These are phyloP conservation scores for Emmonsiellopsis sp. DNA, from an alignment of 2,329 filamentous ascomycete species.

Conservation along the genomic window DNA sequence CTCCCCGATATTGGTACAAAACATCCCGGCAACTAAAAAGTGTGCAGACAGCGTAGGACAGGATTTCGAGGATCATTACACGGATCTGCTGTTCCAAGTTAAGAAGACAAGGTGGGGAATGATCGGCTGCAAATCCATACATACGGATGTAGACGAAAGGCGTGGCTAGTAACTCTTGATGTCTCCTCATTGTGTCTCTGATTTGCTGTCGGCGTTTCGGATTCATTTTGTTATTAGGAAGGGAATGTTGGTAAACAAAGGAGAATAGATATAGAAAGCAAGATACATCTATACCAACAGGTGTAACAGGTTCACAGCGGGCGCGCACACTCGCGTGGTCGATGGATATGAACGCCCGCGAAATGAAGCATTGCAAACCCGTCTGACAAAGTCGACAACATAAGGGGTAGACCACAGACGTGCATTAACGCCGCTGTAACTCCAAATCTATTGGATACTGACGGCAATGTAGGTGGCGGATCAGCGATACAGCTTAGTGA, in stretches of 20 bases:
- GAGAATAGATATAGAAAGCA: background rate
- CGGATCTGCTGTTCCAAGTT: background rate
- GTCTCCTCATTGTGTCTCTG: too few species aligned
- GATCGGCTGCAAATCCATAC: too few species aligned
- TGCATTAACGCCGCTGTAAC: background rate
- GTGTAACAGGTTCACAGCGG: conserved; percentile 1
- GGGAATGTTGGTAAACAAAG: too few species aligned
- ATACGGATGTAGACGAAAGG: too few species aligned
- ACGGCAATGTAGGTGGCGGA: background rate
- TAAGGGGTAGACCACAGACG: background rate
- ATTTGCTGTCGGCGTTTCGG: too few species aligned
- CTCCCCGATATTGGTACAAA: background rate
- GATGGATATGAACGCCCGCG: background rate
- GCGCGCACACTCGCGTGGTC: background rate
- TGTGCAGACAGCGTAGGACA: background rate
- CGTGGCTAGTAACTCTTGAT: too few species aligned
- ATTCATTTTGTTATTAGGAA: too few species aligned
- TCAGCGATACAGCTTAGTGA: background rate
- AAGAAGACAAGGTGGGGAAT: background rate
- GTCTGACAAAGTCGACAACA: background rate
- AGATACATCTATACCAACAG: background rate
- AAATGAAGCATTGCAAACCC: background rate
- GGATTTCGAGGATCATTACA: background rate
- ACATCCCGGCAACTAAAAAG: background rate
- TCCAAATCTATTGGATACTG: background rate